A percentile compares a stretch with the other conserved stretches of the same genome.
These are phyloP conservation scores for Cudoniella acicularis DNA, from an alignment of 495 filamentous ascomycete species.

Conservation along the genomic window DNA sequence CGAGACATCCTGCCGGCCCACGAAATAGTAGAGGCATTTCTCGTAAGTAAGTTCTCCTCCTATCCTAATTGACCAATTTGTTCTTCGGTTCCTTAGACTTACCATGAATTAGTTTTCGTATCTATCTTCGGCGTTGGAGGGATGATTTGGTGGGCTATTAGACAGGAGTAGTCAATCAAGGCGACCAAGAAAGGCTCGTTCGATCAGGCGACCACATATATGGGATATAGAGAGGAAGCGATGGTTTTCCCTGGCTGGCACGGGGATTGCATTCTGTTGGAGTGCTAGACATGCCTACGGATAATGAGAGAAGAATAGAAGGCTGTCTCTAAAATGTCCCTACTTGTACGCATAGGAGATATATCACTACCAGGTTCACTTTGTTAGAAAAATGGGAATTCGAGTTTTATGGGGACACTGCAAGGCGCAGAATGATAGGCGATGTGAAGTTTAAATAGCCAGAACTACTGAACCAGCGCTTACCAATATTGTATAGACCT, in stretches of 20 bases:
- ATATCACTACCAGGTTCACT: too few relatives aligned
- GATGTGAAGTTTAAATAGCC: too few relatives aligned
- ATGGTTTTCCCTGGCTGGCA: not conserved
- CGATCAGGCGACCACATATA: not conserved
- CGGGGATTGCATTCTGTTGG: not conserved
- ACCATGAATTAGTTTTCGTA: not conserved
- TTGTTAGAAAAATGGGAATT: too few relatives aligned
- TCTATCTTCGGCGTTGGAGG: slow-evolving; percentile 3
- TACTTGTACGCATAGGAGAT: too few relatives aligned
- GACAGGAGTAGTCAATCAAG: not conserved
- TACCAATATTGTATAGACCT: too few relatives aligned
- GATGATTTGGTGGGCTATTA: not conserved
- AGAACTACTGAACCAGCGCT: too few relatives aligned
- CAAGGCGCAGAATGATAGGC: too few relatives aligned
- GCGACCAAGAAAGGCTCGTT: not conserved
- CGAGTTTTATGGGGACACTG: too few relatives aligned
- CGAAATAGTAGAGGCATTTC: slow-evolving; percentile 4
- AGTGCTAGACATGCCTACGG: not conserved
- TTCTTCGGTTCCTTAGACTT: not conserved
- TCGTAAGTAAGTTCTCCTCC: not conserved
- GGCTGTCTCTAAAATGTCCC: too few relatives aligned
- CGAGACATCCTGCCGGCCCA: not conserved
- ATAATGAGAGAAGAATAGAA: not conserved
- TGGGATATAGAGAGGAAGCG: not conserved
- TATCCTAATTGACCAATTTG: not conserved